phyloP scores from a whole-genome alignment of 2,329 filamentous ascomycete species.

The Ophiostoma sp. region DNA sequence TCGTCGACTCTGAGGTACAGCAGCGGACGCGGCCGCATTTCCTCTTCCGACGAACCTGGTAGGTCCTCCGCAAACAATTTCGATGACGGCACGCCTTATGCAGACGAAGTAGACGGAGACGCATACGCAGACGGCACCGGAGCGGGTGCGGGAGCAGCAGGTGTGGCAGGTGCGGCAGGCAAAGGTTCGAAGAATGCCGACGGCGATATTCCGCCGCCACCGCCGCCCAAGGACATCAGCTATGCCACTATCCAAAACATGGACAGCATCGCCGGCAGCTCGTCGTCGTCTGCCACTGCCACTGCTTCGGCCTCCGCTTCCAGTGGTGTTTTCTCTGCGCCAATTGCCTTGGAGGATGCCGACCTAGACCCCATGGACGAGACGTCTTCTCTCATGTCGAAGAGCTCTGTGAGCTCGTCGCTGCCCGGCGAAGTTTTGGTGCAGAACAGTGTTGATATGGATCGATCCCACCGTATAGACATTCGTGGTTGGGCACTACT shows the following conservation, averaged over 20 bases:
- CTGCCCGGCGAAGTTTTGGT: constrained; percentile 48
- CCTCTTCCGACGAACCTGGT: constrained; percentile 56
- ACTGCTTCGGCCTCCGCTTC: constrained; percentile 20
- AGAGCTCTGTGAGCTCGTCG: constrained; percentile 49
- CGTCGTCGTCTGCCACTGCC: constrained; percentile 13
- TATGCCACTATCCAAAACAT: constrained; percentile 2
- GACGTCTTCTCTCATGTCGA: constrained; percentile 71
- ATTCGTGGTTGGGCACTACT: constrained; percentile 78
- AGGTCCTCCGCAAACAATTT: constrained; percentile 43
- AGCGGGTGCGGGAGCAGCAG: not conserved
- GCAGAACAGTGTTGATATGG: constrained; percentile 61
- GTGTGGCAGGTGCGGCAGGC: not conserved
- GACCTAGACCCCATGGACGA: constrained; percentile 54
- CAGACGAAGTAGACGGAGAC: constrained; percentile 13
- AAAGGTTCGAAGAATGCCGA: not conserved
- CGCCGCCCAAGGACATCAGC: constrained; percentile 6
- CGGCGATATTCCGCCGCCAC: not conserved
- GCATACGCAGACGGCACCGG: constrained; percentile 1
- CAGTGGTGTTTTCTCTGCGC: constrained; percentile 6
- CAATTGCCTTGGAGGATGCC: constrained; percentile 27
- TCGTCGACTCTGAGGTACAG: constrained; percentile 30
- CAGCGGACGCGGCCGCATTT: not conserved
- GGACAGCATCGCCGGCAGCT: constrained; percentile 13
- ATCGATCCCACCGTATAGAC: constrained; percentile 78
- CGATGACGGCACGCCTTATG: constrained; percentile 22